Conservation (phyloP, 179 eudicot genomes). For the Corrigiola litoralis region DNA sequence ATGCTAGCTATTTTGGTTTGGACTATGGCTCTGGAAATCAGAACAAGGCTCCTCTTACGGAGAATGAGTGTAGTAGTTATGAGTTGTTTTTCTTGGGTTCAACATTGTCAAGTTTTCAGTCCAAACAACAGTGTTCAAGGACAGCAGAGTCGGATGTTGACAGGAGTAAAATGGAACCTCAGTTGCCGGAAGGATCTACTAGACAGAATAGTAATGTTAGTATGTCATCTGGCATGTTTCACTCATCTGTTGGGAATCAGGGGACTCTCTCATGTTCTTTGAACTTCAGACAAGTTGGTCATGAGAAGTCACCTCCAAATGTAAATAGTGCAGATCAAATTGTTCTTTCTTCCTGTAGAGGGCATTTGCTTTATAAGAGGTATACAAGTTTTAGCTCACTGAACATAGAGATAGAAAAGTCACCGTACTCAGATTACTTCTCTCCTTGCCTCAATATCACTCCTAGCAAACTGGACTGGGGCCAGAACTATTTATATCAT, state of each 20-base stretch:
- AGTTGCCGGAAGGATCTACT: conserved; percentile 20
- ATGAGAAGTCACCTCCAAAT: conserved; percentile 20
- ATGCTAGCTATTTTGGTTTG: conserved; percentile 19
- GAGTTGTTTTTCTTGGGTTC: conserved; percentile 46
- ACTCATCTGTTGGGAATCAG: conserved; percentile 38
- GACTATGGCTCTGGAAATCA: conserved; percentile 17
- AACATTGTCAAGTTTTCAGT: conserved; percentile 31
- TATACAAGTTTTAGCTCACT: conserved; percentile 23
- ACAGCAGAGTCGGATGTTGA: conserved; percentile 16
- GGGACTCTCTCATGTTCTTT: conserved; percentile 49
- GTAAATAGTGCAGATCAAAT: conserved; percentile 20
- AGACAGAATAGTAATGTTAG: conserved; percentile 29
- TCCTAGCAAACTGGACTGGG: conserved; percentile 72
- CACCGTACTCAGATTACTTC: conserved; percentile 32
- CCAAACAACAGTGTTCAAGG: conserved; percentile 25
- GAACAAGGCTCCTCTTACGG: conserved; percentile 14
- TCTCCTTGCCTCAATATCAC: conserved; percentile 46
- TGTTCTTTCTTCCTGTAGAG: conserved; percentile 35
- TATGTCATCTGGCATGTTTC: conserved; percentile 37
- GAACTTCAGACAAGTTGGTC: conserved; percentile 30
- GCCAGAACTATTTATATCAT: conserved; percentile 48
- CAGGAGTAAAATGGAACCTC: conserved; percentile 24
- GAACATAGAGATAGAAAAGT: conserved; percentile 33
- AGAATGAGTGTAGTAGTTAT: conserved; percentile 33
- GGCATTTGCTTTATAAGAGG: conserved; percentile 26